phyloP scores from a whole-genome alignment of 164 flowering plant species.

The Berberis vulgaris region DNA sequence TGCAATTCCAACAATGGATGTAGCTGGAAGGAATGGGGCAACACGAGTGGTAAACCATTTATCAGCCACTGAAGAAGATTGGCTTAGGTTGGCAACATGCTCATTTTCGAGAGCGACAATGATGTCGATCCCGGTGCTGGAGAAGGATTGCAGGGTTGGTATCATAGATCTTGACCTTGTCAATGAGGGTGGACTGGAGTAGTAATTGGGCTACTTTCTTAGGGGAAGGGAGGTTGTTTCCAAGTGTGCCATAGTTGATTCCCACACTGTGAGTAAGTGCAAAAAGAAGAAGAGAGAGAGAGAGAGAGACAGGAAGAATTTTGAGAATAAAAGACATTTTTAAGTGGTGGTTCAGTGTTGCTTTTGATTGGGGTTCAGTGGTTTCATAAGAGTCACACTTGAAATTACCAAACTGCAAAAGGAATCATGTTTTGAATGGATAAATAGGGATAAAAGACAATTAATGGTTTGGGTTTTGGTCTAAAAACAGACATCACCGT shows the following conservation, averaged over 20 bases:
- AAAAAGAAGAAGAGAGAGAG: conserved; percentile 3
- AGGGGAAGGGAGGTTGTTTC: conserved; percentile 61
- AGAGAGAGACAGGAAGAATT: background rate
- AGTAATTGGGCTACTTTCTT: conserved; percentile 54
- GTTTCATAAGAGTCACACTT: no score
- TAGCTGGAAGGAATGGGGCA: conserved; percentile 52
- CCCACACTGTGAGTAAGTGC: conserved; percentile 23
- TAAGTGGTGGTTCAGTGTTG: no score
- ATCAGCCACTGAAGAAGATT: conserved; percentile 29
- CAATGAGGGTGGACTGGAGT: conserved; percentile 47
- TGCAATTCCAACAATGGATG: conserved; percentile 39
- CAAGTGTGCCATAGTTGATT: conserved; percentile 63
- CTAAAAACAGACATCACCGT: no score
- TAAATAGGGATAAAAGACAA: no score
- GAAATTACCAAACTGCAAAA: no score
- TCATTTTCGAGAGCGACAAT: conserved; percentile 52
- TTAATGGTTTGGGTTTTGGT: no score
- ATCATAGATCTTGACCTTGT: conserved; percentile 67
- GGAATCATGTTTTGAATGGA: no score
- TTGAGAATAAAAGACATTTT: background rate
- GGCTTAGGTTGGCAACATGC: conserved; percentile 32
- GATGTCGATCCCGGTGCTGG: conserved; percentile 62
- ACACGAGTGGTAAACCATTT: conserved; percentile 43
- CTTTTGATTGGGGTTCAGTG: no score
- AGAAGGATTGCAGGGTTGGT: conserved; percentile 53